A percentile compares a stretch with the other conserved stretches of the same genome.
phyloP scores from a whole-genome alignment of 2,329 filamentous ascomycete genomes.

The Penicillium palitans region DNA sequence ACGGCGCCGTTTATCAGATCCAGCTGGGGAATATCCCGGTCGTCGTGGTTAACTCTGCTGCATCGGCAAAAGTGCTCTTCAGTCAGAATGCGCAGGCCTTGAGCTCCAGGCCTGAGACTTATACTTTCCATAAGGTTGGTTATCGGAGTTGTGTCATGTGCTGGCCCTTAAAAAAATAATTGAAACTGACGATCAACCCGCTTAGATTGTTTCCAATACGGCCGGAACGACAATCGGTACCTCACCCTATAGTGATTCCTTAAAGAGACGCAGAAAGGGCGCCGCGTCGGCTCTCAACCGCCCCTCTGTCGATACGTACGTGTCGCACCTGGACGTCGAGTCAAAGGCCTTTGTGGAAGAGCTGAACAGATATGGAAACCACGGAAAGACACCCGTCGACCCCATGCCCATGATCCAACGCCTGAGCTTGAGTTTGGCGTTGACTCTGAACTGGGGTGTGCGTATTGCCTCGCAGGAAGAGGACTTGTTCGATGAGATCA shows the following conservation, averaged over 20 bases:
- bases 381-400: constrained; percentile 57
- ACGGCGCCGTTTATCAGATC: constrained; percentile 58
- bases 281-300: constrained; percentile 66
- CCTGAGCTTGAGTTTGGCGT: constrained; percentile 60
- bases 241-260: constrained; percentile 64
- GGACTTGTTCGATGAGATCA: constrained; percentile 68
- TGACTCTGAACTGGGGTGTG: constrained; percentile 67
- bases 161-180: too few relatives aligned
- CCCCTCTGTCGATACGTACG: constrained; percentile 62
- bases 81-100: constrained; percentile 56
- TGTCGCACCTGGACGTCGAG: constrained; percentile 63
- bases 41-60: constrained; percentile 57
- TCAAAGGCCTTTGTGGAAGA: constrained; percentile 64
- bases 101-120: constrained; percentile 58
- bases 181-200: neutral
- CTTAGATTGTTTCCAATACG: constrained; percentile 62
- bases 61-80: constrained; percentile 54
- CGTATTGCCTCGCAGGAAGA: constrained; percentile 61
- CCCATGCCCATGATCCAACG: constrained; percentile 70
- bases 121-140: constrained; percentile 59
- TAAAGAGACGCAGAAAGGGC: constrained; percentile 65
- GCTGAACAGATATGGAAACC: constrained; percentile 58
- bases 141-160: too few relatives aligned
- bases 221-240: constrained; percentile 69
- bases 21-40: constrained; percentile 59